Percentiles rank a stretch among this genome's conserved stretches.
Evolutionary conservation across 2,329 filamentous ascomycete genomes (phyloP).

Genomic region (Hysterium pulicare): DNA sequence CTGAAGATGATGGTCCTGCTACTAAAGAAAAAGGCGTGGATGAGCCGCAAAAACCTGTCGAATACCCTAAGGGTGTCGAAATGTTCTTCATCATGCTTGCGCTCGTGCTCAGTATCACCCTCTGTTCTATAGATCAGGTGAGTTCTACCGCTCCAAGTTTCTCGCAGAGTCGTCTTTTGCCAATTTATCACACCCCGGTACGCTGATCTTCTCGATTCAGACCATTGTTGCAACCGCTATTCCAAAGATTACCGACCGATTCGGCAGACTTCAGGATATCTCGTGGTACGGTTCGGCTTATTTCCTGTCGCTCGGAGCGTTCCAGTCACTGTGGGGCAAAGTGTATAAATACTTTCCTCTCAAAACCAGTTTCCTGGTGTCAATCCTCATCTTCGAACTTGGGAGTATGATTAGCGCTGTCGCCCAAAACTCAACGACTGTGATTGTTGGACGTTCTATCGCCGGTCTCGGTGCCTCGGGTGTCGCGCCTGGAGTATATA

Average conservation of each 20-base stretch:
- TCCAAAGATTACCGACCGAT: slow-evolving; percentile 24
- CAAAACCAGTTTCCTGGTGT: slow-evolving; percentile 30
- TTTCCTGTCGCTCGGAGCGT: slow-evolving; percentile 28
- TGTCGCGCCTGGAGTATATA: slow-evolving; percentile 3
- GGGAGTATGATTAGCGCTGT: slow-evolving; percentile 51
- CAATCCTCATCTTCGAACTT: slow-evolving; percentile 48
- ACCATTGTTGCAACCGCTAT: slow-evolving; percentile 25
- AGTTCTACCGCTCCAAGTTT: slow-evolving; percentile 5
- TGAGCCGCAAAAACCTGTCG: slow-evolving; percentile 6
- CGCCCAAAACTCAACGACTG: slow-evolving; percentile 15
- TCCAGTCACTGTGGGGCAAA: slow-evolving; percentile 42
- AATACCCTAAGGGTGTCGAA: slow-evolving; percentile 14
- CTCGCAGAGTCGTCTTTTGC: slow-evolving; percentile 5
- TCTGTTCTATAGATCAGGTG: slow-evolving; percentile 10
- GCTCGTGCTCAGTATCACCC: slow-evolving; percentile 14
- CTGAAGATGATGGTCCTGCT: slow-evolving; percentile 4
- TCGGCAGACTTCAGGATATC: slow-evolving; percentile 20
- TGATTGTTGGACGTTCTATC: slow-evolving; percentile 1
- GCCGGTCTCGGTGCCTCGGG: background rate
- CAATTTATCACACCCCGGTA: slow-evolving; percentile 5
- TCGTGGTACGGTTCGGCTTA: slow-evolving; percentile 32
- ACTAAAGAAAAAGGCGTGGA: slow-evolving; percentile 3
- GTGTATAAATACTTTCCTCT: slow-evolving; percentile 40
- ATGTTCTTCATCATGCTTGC: slow-evolving; percentile 20
- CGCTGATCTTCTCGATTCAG: slow-evolving; percentile 14